Evolutionary conservation across 257 asterid species (phyloP).

Genomic region (Galeopsis tetrahit): DNA sequence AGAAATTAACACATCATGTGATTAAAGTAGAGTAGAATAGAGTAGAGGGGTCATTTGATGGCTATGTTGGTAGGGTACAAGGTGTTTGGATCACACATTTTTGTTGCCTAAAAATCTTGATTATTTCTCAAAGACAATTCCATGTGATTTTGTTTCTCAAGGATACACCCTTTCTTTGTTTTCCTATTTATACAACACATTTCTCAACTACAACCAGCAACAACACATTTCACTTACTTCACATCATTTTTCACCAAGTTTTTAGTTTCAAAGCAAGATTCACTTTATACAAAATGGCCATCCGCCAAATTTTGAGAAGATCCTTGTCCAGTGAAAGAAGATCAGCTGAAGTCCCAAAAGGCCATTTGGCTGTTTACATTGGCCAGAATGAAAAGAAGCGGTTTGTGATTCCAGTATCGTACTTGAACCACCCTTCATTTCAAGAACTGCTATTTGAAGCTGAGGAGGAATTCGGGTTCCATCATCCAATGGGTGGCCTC

Average conservation of each 20-base stretch:
- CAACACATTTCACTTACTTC: background rate
- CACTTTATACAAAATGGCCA: conserved; percentile 14
- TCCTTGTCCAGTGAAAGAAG: background rate
- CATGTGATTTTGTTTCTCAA: conserved; percentile 22
- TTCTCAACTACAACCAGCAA: background rate
- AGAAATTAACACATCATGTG: background rate
- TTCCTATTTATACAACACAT: conserved; percentile 10
- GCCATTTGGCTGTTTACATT: background rate
- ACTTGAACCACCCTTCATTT: no score
- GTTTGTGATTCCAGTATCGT: no score
- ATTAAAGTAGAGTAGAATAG: no score
- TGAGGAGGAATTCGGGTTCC: no score
- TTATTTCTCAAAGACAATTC: conserved; percentile 20
- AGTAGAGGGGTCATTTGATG: background rate
- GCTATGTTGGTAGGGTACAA: no score
- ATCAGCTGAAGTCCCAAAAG: background rate
- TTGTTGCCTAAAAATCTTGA: background rate
- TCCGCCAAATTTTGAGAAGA: conserved; percentile 8
- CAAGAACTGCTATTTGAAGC: no score
- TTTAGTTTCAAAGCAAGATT: no score
- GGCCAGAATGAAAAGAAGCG: no score
- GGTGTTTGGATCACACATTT: no score
- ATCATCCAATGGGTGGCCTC: no score
- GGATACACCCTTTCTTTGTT: background rate
- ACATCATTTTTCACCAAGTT: background rate